phyloP scores from a whole-genome alignment of 768 basidiomycete genomes.

The Collybia nuda region DNA sequence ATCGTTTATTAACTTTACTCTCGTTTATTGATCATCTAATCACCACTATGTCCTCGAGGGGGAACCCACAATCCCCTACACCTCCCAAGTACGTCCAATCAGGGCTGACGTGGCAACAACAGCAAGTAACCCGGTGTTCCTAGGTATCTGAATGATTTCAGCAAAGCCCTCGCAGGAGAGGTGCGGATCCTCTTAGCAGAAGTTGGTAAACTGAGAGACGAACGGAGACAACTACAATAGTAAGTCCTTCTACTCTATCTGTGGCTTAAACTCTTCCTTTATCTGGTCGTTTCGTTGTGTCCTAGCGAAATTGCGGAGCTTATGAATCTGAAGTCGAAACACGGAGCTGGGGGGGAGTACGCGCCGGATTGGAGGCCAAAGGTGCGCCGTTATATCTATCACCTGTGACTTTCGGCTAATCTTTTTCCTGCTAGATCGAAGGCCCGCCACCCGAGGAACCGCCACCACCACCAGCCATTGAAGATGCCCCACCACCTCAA shows the following conservation, averaged over 20 bases:
- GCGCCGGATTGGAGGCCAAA: conserved; percentile 71
- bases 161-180: conserved; percentile 77
- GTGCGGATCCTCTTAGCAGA: conserved; percentile 77
- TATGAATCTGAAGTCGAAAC: conserved; percentile 81
- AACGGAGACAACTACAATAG: conserved; percentile 75
- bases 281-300: not conserved
- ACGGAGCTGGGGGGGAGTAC: conserved; percentile 78
- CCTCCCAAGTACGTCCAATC: conserved; percentile 14
- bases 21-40: no score
- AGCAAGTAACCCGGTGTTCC: conserved; percentile 1
- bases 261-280: not conserved
- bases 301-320: conserved; percentile 80
- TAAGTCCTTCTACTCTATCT: conserved; percentile 35
- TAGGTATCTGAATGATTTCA: conserved; percentile 80
- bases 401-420: conserved; percentile 6
- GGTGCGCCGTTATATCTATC: conserved; percentile 31
- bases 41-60: conserved; percentile 4
- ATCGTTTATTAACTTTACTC: no score
- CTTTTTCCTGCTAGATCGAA: conserved; percentile 19
- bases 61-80: conserved; percentile 8
- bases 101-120: no score
- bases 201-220: conserved; percentile 79
- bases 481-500: conserved; percentile 42
- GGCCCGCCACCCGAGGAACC: conserved; percentile 28
- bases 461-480: conserved; percentile 44